These are phyloP conservation scores for Xylaria intraflava DNA, from an alignment of 495 filamentous ascomycete species.

Conservation along the genomic window DNA sequence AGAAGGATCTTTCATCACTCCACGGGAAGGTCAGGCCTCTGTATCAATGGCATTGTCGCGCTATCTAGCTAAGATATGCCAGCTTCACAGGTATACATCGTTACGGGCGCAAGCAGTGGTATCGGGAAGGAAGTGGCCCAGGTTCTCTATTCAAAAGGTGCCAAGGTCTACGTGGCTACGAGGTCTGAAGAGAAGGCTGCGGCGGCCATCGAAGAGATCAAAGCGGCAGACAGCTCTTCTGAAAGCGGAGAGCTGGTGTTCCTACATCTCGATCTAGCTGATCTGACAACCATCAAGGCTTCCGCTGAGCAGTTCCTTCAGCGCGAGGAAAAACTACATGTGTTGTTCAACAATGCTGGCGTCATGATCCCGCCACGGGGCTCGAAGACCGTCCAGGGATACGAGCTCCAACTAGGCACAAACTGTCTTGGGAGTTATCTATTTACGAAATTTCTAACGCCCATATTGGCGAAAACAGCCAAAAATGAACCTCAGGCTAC, in stretches of 20 bases:
- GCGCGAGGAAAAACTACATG: slow-evolving; percentile 32
- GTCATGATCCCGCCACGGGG: slow-evolving; percentile 23
- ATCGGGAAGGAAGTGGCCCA: slow-evolving; percentile 39
- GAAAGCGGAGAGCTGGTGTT: slow-evolving; percentile 1
- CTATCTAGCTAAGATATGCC: neutral
- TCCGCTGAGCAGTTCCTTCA: slow-evolving; percentile 4
- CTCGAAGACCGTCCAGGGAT: slow-evolving; percentile 25
- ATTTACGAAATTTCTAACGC: slow-evolving; percentile 37
- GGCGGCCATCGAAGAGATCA: slow-evolving; percentile 11
- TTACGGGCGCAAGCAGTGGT: slow-evolving; percentile 43
- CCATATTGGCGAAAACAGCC: slow-evolving; percentile 33
- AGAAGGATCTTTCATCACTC: slow-evolving; percentile 5
- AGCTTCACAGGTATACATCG: slow-evolving; percentile 35
- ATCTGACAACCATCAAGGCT: slow-evolving; percentile 13
- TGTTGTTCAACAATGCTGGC: slow-evolving; percentile 39
- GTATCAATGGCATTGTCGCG: neutral
- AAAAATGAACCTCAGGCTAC: slow-evolving; percentile 19
- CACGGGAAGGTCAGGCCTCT: slow-evolving; percentile 1
- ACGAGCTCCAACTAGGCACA: slow-evolving; percentile 31
- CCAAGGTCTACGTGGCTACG: slow-evolving; percentile 46
- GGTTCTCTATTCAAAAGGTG: slow-evolving; percentile 35
- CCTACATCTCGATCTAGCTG: slow-evolving; percentile 14
- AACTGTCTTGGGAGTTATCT: slow-evolving; percentile 35
- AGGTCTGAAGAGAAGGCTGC: slow-evolving; percentile 32
- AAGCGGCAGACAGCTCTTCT: slow-evolving; percentile 8